Evolutionary conservation across 306 rosid species (phyloP), one percentile per base, ranked within the genome.

Genomic region (Cucurbita argyrosperma): DNA sequence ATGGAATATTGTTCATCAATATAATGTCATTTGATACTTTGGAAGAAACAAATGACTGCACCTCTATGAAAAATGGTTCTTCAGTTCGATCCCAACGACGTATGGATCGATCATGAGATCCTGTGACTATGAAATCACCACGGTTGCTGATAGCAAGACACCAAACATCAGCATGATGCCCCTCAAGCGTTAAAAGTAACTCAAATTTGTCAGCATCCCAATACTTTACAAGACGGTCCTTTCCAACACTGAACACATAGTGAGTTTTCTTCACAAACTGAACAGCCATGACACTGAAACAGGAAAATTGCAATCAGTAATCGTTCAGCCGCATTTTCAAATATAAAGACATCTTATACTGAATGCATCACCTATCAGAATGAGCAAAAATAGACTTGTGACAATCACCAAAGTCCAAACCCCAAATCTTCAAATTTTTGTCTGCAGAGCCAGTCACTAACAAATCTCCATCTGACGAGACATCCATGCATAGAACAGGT

Each of bases 31-130:
- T 52, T 42, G 47, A 51, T 38, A 49, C 46, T 19, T 18, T 54
- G 40, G 50, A 57, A 74, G 73, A 35, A 72, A 69, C 46, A 79
- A 77, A 30, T 84, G 57, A 26, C 54, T 26, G 79, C 80, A 90
- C 98, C 96, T 94, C 98, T 73, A 94, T 85, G 83, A 94, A 90
- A 85, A 94, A 94, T 65, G 92, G 96, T 74, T 91, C 97, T 79
- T 94, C 98, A 2, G 97, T 90, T 79, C 98, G 97, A 80, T 94
- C 97, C 97, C 98, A 94, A 19, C 97, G 97, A 61, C 97, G 92
- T 63, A 94, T 90, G 58, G 98, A 94, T 59, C 95, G 88, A 67
- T 94, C 97, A 81, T 89, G 95, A 79, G 97, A 94, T 71, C 98
- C 98, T 8, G 97, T 89, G 71, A 90, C 87, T 77, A 94, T 50